Conservation (phyloP, 768 basidiomycete species). For the Galerina marginata region DNA sequence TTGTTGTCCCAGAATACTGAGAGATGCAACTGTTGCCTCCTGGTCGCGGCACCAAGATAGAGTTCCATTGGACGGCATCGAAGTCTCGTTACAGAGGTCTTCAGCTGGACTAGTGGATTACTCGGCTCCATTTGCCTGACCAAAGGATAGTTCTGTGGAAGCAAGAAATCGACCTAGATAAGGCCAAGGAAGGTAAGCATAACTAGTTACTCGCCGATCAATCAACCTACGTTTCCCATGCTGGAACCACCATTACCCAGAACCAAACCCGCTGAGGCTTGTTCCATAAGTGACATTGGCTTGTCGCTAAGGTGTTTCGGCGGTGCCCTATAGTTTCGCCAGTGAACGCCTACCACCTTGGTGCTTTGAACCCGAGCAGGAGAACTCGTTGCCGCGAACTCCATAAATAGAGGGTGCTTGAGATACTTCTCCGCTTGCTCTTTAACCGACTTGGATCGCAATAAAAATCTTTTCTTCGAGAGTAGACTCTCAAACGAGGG, state of each 20-base stretch:
- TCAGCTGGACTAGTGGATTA: conserved; percentile 22
- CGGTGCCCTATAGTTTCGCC: conserved; percentile 17
- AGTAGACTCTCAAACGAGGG: conserved; percentile 49
- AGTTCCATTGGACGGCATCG: conserved; percentile 52
- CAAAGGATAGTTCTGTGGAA: conserved; percentile 43
- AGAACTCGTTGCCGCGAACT: conserved; percentile 34
- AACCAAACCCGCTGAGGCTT: conserved; percentile 29
- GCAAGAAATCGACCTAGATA: conserved; percentile 36
- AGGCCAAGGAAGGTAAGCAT: neutral
- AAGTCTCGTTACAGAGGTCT: conserved; percentile 29
- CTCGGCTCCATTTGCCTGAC: conserved; percentile 11
- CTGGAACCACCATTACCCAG: conserved; percentile 40
- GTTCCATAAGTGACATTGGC: conserved; percentile 31
- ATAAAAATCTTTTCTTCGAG: conserved; percentile 50
- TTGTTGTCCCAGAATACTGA: conserved; percentile 49
- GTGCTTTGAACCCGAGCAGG: conserved; percentile 30
- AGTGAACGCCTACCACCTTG: conserved; percentile 20
- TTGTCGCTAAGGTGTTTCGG: conserved; percentile 13
- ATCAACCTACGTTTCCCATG: conserved; percentile 44
- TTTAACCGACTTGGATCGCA: conserved; percentile 44
- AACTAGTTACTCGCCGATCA: neutral
- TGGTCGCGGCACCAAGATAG: conserved; percentile 49
- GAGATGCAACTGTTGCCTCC: conserved; percentile 36
- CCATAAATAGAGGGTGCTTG: conserved; percentile 52
- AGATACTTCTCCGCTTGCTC: conserved; percentile 38